A percentile compares a stretch with the other conserved stretches of the same genome.
phyloP scores from a whole-genome alignment of 1,139 yeast species.

The Geotrichum carabidarum region DNA sequence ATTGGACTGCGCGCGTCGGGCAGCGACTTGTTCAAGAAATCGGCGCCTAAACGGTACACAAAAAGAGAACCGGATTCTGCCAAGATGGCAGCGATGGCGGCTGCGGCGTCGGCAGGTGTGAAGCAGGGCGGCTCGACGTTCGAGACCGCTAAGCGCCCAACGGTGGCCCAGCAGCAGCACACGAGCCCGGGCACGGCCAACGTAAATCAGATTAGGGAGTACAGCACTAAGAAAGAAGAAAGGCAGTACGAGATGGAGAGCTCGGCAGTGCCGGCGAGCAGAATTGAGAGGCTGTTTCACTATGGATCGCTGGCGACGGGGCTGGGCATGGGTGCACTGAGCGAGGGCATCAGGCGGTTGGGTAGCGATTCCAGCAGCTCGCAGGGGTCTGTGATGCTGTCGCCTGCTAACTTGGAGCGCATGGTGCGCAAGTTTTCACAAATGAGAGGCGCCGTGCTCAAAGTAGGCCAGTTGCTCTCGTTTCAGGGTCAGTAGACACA shows the following conservation, averaged over 20 bases:
- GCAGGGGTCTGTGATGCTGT: constrained; percentile 51
- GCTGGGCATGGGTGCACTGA: constrained; percentile 77
- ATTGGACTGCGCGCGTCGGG: not conserved
- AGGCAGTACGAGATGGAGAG: constrained; percentile 47
- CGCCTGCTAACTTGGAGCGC: constrained; percentile 79
- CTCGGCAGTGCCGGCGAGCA: constrained; percentile 77
- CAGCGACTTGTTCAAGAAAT: constrained; percentile 7
- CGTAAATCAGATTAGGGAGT: not conserved
- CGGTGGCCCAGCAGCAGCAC: not conserved
- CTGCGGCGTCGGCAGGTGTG: not conserved
- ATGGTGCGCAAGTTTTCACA: constrained; percentile 81
- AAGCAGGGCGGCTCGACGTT: constrained; percentile 1
- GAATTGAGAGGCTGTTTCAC: constrained; percentile 82
- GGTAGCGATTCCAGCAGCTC: constrained; percentile 37
- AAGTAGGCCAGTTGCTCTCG: constrained; percentile 90
- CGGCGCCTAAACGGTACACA: constrained; percentile 1
- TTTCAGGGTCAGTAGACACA: constrained; percentile 69
- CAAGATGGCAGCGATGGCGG: not conserved
- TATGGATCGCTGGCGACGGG: constrained; percentile 92
- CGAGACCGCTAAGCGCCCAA: constrained; percentile 7
- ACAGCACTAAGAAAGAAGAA: constrained; percentile 16
- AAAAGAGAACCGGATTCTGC: not conserved
- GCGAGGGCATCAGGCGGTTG: constrained; percentile 68
- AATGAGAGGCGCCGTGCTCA: constrained; percentile 98
- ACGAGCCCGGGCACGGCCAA: not conserved